phyloP scores from a whole-genome alignment of 2,329 filamentous ascomycete species.

The Trichoderma oligosporum region DNA sequence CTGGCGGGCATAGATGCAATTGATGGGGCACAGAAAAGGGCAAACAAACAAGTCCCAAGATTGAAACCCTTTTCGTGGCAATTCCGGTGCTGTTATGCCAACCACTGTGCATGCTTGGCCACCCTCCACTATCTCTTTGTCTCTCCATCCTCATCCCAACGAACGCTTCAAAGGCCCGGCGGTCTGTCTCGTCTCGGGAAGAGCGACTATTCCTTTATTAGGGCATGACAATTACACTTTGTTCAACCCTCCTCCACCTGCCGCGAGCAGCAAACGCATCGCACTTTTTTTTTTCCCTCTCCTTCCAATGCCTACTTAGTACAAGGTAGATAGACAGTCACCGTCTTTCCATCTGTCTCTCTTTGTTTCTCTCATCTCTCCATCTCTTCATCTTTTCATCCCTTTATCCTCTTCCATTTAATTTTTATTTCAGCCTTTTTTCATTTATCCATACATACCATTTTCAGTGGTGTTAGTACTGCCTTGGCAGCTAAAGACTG shows the following conservation, averaged over 20 bases:
- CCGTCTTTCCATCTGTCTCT: slow-evolving; percentile 9
- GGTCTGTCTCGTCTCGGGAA: slow-evolving; percentile 19
- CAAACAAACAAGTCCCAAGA: too few species aligned
- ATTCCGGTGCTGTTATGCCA: too few species aligned
- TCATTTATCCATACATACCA: too few species aligned
- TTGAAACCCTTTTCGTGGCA: too few species aligned
- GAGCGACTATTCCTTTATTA: slow-evolving; percentile 17
- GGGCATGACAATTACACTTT: slow-evolving; percentile 14
- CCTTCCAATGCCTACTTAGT: slow-evolving; percentile 4
- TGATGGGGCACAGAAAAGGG: slow-evolving; percentile 1
- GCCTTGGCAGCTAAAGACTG: not conserved
- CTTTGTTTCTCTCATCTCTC: not conserved
- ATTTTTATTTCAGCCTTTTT: not conserved
- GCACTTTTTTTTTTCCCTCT: slow-evolving; percentile 11
- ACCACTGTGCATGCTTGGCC: slow-evolving; percentile 8
- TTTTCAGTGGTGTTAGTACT: too few species aligned
- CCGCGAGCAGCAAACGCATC: slow-evolving; percentile 16
- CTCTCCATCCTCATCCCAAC: not conserved
- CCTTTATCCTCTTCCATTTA: not conserved
- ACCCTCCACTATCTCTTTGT: slow-evolving; percentile 9
- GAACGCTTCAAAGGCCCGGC: not conserved
- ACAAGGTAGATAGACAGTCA: too few species aligned
- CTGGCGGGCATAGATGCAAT: not conserved
- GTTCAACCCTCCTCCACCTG: slow-evolving; percentile 16
- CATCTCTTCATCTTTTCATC: not conserved